Evolutionary conservation across 441 rosid species (phyloP), one percentile per base, ranked within the genome.

Genomic region (Pelargonium myrrhifolium): DNA sequence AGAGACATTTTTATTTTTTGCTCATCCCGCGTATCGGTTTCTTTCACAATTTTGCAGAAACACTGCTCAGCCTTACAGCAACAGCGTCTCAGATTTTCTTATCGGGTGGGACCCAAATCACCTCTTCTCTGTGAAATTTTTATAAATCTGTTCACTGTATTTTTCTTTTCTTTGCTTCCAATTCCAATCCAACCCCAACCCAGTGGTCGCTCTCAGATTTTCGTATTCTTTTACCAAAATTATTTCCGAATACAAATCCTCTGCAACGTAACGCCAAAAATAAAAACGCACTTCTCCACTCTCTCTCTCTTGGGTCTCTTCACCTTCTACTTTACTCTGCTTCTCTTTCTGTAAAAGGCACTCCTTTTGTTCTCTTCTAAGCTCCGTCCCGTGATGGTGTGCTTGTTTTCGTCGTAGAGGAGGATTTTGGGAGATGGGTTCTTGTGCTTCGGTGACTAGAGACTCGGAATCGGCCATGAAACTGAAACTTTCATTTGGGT

Each of bases 381-480:
- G 24, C 61, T 11, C 22, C 26, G 62, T 9, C 14, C n/a, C 11
- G 9, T 56, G 28, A 56, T 56, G 62, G 62, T 56, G 62, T 24
- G 31, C 11, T 56, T 21, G 62, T 56, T 12, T 21, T 21, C n/a
- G 1, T 56, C 62, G 31, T 56, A 56, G 62, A 56, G 31, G 21
- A 21, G 40, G 9, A 37, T 37, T 37, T 56, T 18, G 14, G 31
- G 62, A 21, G 6, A 89, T 87, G 96, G 93, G 93, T 76, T 83
- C 87, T 9, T 86, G 89, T 67, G 82, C 74, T 1, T 86, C 96
- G 3, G 76, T 80, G 67, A 81, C 77, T 65, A 77, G 76, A 67
- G 79, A 76, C 61, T 71, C 86, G 62, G 79, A 69, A 35, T 74
- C 83, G 0, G 72, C 79, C 71, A 76, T 80, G 79, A 84, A 81